phyloP scores from a whole-genome alignment of 495 filamentous ascomycete genomes.

The Penicillium macrosclerotiorum region DNA sequence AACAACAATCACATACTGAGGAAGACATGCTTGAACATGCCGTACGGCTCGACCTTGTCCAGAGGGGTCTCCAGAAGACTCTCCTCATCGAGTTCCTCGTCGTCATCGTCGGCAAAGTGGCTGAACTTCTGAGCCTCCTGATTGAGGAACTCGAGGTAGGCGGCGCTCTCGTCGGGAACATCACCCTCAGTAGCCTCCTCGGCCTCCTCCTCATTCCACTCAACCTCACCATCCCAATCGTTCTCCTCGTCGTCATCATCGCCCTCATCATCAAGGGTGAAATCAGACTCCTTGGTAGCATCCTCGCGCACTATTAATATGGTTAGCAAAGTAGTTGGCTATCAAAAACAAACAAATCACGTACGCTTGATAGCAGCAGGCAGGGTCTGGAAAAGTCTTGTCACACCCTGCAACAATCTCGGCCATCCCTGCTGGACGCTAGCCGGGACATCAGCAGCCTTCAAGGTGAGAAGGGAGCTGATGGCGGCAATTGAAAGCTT shows the following conservation, averaged over 20 bases:
- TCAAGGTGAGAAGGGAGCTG: constrained; percentile 73
- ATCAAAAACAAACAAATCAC: no score
- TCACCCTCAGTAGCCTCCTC: constrained; percentile 61
- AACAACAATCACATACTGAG: constrained; percentile 64
- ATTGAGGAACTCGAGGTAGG: constrained; percentile 94
- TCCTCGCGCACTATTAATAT: constrained; percentile 71
- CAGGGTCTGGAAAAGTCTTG: constrained; percentile 85
- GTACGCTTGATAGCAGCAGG: constrained; percentile 81
- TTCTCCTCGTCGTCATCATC: constrained; percentile 73
- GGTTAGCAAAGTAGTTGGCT: constrained; percentile 17
- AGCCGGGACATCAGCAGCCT: constrained; percentile 71
- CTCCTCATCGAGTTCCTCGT: constrained; percentile 90
- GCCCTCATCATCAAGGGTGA: constrained; percentile 70
- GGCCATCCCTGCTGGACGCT: constrained; percentile 97
- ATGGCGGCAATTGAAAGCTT: constrained; percentile 96
- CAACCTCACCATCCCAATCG: constrained; percentile 63
- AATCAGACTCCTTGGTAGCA: constrained; percentile 83
- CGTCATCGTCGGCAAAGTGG: constrained; percentile 67
- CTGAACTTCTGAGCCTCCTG: constrained; percentile 88
- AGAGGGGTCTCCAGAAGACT: constrained; percentile 88
- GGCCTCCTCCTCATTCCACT: constrained; percentile 66
- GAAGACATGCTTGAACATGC: constrained; percentile 75
- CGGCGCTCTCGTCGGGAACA: constrained; percentile 81
- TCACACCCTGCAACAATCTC: constrained; percentile 87
- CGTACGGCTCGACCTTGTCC: constrained; percentile 92